Evolutionary conservation across 257 asterid species (phyloP).

Genomic region (Solanum bulbocastanum): DNA sequence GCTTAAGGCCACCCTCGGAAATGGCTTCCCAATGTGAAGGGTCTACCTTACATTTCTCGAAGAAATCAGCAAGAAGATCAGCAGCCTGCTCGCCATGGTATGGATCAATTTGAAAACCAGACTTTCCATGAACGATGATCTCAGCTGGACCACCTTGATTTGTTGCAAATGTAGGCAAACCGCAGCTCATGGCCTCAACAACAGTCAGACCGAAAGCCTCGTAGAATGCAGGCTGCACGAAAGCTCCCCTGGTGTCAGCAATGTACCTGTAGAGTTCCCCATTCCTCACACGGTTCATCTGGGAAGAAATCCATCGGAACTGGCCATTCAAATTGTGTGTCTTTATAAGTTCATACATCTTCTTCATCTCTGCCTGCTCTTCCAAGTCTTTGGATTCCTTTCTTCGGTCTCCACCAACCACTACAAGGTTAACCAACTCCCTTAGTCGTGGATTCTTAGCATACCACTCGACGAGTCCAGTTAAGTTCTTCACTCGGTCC

Average conservation of each 20-base stretch:
- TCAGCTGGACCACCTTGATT: slow-evolving; percentile 88
- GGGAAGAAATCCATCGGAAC: slow-evolving; percentile 96
- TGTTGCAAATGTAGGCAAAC: slow-evolving; percentile 89
- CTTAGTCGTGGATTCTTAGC: slow-evolving; percentile 81
- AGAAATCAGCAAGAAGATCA: slow-evolving; percentile 59
- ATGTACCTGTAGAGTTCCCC: slow-evolving; percentile 92
- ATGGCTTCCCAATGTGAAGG: slow-evolving; percentile 69
- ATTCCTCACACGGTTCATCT: slow-evolving; percentile 92
- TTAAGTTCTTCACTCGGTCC: slow-evolving; percentile 82
- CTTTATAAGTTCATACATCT: slow-evolving; percentile 74
- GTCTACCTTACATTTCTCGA: slow-evolving; percentile 55
- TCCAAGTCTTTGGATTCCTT: slow-evolving; percentile 92
- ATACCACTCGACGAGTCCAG: slow-evolving; percentile 79
- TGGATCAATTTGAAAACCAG: slow-evolving; percentile 98
- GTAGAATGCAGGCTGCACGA: slow-evolving; percentile 94
- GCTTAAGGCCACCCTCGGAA: slow-evolving; percentile 56
- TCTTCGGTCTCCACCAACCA: slow-evolving; percentile 89
- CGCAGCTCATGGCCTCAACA: slow-evolving; percentile 98
- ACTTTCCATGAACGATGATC: slow-evolving; percentile 76
- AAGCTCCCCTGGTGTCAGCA: slow-evolving; percentile 71
- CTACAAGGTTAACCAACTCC: slow-evolving; percentile 69
- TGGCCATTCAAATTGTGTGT: slow-evolving; percentile 67
- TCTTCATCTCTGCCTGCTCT: slow-evolving; percentile 92
- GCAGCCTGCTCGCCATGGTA: slow-evolving; percentile 72
- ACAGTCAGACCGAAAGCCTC: slow-evolving; percentile 97